phyloP scores from a whole-genome alignment of 2,329 filamentous ascomycete genomes.

The Fusarium napiforme region DNA sequence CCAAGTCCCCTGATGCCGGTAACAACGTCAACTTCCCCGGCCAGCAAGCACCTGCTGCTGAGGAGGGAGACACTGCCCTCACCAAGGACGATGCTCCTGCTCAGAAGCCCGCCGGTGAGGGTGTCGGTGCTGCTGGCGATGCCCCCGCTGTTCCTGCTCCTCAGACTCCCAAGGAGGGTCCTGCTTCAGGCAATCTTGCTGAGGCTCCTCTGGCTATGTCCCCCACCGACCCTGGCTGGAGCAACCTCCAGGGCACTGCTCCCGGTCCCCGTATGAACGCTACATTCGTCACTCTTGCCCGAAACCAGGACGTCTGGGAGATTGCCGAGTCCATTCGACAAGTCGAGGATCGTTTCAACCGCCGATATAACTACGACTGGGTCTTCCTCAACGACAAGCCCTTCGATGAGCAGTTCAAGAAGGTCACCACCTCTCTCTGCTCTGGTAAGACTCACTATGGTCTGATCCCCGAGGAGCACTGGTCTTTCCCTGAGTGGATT shows the following conservation, averaged over 20 bases:
- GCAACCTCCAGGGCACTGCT: conserved; percentile 62
- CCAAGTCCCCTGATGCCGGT: conserved; percentile 32
- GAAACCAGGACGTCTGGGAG: conserved; percentile 95
- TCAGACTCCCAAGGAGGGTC: conserved; percentile 36
- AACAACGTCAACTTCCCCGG: conserved; percentile 42
- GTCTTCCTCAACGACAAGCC: conserved; percentile 97
- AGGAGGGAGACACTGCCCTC: conserved; percentile 29
- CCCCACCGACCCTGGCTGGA: conserved; percentile 64
- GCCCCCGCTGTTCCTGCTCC: not conserved
- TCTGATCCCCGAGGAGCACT: conserved; percentile 89
- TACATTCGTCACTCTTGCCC: conserved; percentile 94
- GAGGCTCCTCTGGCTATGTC: conserved; percentile 57
- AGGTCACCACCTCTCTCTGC: conserved; percentile 87
- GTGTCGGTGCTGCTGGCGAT: conserved; percentile 6
- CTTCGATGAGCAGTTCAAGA: conserved; percentile 94
- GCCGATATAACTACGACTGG: conserved; percentile 97
- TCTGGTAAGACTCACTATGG: conserved; percentile 94
- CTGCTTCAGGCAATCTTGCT: conserved; percentile 48
- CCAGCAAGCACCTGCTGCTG: conserved; percentile 26
- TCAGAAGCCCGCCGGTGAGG: conserved; percentile 36
- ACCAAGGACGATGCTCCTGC: conserved; percentile 33
- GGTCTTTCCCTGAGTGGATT: conserved; percentile 96
- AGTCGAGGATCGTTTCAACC: conserved; percentile 98
- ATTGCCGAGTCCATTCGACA: conserved; percentile 96
- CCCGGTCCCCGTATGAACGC: conserved; percentile 88